Evolutionary conservation across 1,284 basidiomycete genomes (phyloP).

Genomic region (Schizopora paradoxa): DNA sequence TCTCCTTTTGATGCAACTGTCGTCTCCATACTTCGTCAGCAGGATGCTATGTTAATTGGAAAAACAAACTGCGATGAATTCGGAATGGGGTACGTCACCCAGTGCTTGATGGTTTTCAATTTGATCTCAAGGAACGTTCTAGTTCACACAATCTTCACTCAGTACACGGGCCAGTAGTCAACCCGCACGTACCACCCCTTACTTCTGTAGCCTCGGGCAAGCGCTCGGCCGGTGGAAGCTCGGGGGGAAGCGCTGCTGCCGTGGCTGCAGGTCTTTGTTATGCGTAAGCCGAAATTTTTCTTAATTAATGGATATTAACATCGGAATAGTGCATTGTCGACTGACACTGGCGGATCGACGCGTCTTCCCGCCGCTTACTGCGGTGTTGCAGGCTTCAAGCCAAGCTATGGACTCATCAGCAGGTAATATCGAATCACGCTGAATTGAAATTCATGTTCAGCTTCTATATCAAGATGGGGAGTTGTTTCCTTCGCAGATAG

Average conservation of each 20-base stretch:
- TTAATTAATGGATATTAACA: background rate
- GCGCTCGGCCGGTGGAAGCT: conserved; percentile 78
- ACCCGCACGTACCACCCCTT: conserved; percentile 48
- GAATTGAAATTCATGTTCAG: background rate
- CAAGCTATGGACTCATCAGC: conserved; percentile 89
- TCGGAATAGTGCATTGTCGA: conserved; percentile 71
- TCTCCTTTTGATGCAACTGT: conserved; percentile 89
- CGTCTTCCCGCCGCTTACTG: conserved; percentile 93
- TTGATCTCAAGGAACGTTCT: no score
- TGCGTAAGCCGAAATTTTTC: conserved; percentile 49
- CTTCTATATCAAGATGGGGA: conserved; percentile 60
- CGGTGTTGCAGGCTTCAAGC: conserved; percentile 89
- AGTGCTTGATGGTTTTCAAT: conserved; percentile 5
- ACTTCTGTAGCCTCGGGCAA: conserved; percentile 23
- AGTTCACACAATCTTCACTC: conserved; percentile 75
- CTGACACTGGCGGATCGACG: conserved; percentile 94
- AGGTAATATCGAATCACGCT: no score
- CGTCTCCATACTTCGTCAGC: conserved; percentile 54
- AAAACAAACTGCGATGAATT: conserved; percentile 98
- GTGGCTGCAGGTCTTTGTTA: conserved; percentile 74
- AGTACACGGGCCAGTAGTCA: conserved; percentile 70
- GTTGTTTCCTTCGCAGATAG: conserved; percentile 93
- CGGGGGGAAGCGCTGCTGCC: conserved; percentile 80
- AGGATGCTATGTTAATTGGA: conserved; percentile 74
- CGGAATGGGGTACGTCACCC: conserved; percentile 81